These are phyloP conservation scores for Phymatotrichopsis omnivora DNA, from an alignment of 2,329 filamentous ascomycete genomes.

Conservation along the genomic window DNA sequence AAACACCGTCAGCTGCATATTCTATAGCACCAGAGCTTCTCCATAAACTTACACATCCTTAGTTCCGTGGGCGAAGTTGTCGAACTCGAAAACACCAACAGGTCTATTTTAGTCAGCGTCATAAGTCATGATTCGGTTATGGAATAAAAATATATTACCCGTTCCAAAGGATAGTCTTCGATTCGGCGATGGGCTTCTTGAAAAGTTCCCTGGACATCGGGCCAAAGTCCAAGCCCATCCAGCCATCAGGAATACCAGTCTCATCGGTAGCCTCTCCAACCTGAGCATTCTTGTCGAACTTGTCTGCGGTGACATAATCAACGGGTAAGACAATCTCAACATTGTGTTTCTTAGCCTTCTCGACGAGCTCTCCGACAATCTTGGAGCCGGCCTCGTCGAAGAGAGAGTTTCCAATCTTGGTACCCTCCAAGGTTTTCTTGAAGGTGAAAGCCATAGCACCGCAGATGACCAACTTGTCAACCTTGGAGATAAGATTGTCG, in stretches of 20 bases:
- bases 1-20: too few species aligned
- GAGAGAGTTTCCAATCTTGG: slow-evolving; percentile 80
- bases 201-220: slow-evolving; percentile 79
- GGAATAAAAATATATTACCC: slow-evolving; percentile 35
- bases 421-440: slow-evolving; percentile 93
- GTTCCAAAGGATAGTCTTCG: slow-evolving; percentile 98
- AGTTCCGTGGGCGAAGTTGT: slow-evolving; percentile 84
- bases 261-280: slow-evolving; percentile 73
- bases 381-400: slow-evolving; percentile 92
- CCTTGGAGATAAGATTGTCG: slow-evolving; percentile 96
- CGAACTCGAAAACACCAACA: slow-evolving; percentile 93
- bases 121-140: not conserved
- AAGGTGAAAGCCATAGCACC: slow-evolving; percentile 99
- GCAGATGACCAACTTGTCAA: slow-evolving; percentile 92
- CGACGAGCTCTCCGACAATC: slow-evolving; percentile 75
- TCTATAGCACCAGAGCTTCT: too few species aligned
- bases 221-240: slow-evolving; percentile 95
- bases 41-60: too few species aligned
- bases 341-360: slow-evolving; percentile 93
- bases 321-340: slow-evolving; percentile 91
- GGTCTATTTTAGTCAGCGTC: slow-evolving; percentile 43
- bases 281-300: slow-evolving; percentile 77
- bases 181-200: slow-evolving; percentile 73
- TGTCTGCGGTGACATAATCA: slow-evolving; percentile 93
- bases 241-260: slow-evolving; percentile 87